Evolutionary conservation across 1,139 yeast genomes (phyloP).

Genomic region (Saccharomyces uvarum): DNA sequence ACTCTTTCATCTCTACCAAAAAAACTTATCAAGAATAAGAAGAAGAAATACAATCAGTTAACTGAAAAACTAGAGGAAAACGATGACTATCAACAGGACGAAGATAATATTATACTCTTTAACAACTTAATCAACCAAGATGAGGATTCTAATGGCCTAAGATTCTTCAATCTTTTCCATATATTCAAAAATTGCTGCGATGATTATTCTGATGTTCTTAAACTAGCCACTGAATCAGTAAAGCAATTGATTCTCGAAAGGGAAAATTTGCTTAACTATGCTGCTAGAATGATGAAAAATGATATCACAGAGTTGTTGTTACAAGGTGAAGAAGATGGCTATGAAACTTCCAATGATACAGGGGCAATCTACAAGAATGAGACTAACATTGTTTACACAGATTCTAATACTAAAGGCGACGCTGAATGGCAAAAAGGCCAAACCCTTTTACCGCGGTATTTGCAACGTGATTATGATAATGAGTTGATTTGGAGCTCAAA

Average conservation of each 20-base stretch:
- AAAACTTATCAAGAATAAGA: not conserved
- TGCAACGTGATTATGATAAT: constrained; percentile 68
- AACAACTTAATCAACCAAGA: not conserved
- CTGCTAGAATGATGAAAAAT: constrained; percentile 67
- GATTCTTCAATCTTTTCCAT: not conserved
- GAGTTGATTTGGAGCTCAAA: constrained; percentile 64
- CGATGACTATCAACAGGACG: not conserved
- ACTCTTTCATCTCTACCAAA: not conserved
- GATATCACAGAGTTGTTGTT: constrained; percentile 56
- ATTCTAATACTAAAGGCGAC: not conserved
- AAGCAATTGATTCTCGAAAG: constrained; percentile 58
- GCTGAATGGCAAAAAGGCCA: not conserved
- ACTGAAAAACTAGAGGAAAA: not conserved
- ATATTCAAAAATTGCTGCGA: not conserved
- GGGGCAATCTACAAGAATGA: not conserved
- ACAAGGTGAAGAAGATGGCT: constrained; percentile 41
- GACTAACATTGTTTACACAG: not conserved
- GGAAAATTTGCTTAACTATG: constrained; percentile 58
- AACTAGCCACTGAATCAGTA: constrained; percentile 36
- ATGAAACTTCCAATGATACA: not conserved
- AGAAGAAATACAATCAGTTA: not conserved
- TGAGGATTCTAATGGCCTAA: not conserved
- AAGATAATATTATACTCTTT: not conserved
- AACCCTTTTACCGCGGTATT: constrained; percentile 53
- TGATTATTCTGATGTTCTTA: not conserved